Conservation (phyloP, 2,329 filamentous ascomycete genomes). For the Xylariaceae sp. region DNA sequence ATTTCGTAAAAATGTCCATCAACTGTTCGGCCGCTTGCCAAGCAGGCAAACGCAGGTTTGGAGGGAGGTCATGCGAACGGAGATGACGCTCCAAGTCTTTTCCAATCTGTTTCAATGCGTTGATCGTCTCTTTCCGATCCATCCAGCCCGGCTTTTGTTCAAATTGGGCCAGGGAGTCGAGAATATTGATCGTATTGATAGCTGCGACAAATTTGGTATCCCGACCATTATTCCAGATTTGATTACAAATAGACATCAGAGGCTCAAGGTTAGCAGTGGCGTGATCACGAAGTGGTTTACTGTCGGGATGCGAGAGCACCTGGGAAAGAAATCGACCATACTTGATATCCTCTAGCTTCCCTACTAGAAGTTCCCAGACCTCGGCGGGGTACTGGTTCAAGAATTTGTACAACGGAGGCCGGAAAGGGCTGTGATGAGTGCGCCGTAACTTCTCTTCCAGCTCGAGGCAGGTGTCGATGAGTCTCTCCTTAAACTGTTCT, state of each 20-base stretch:
- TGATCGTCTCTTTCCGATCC: conserved; percentile 57
- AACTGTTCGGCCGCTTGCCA: conserved; percentile 87
- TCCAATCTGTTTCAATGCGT: conserved; percentile 62
- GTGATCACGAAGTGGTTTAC: conserved; percentile 67
- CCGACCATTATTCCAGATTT: conserved; percentile 59
- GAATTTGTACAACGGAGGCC: conserved; percentile 85
- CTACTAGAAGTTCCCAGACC: conserved; percentile 74
- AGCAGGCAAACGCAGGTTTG: conserved; percentile 72
- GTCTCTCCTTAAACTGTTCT: conserved; percentile 81
- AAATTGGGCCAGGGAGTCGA: conserved; percentile 71
- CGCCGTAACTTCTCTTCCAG: conserved; percentile 80
- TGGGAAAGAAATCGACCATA: conserved; percentile 92
- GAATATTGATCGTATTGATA: conserved; percentile 83
- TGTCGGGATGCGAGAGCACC: conserved; percentile 71
- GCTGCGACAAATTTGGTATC: conserved; percentile 66
- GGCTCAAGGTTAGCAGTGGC: conserved; percentile 69
- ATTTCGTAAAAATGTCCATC: conserved; percentile 78
- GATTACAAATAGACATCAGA: conserved; percentile 64
- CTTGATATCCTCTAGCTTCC: conserved; percentile 74
- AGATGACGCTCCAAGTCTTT: conserved; percentile 75
- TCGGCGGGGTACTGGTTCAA: conserved; percentile 90
- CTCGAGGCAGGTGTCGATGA: conserved; percentile 86
- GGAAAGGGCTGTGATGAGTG: conserved; percentile 88
- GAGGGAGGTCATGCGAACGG: conserved; percentile 63
- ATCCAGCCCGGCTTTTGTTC: conserved; percentile 66